These are phyloP conservation scores for bread wheat (Triticum aestivum) DNA, from an alignment of 176 grass and related monocot genomes.

Conservation along the genomic window IWGSC_CS_RefSeq_v2.1 NC_057801.1:247552392-247552891, in stretches of 20 bases:
- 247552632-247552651: slow-evolving; percentile 12
- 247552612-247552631: not conserved
- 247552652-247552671: slow-evolving; percentile 5
- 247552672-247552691: not conserved
- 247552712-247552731: not conserved
- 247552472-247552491: slow-evolving; percentile 5
- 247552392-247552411: slow-evolving; percentile 36
- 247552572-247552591: not conserved
- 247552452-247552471: slow-evolving; percentile 40
- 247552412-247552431: slow-evolving; percentile 33
- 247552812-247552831: not conserved
- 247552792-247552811: slow-evolving; percentile 8
- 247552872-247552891: not conserved
- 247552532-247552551: not conserved
- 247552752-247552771: slow-evolving; percentile 19
- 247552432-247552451: slow-evolving; percentile 33
- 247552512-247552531: not conserved
- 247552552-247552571: not conserved
- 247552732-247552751: not conserved
- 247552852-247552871: not conserved
- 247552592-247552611: not conserved
- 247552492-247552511: not conserved
- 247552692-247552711: slow-evolving; percentile 11
- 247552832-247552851: not conserved
- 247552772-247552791: not conserved